Evolutionary conservation across 805 yeast species (phyloP).

Genomic region (Candida tammaniensis): DNA sequence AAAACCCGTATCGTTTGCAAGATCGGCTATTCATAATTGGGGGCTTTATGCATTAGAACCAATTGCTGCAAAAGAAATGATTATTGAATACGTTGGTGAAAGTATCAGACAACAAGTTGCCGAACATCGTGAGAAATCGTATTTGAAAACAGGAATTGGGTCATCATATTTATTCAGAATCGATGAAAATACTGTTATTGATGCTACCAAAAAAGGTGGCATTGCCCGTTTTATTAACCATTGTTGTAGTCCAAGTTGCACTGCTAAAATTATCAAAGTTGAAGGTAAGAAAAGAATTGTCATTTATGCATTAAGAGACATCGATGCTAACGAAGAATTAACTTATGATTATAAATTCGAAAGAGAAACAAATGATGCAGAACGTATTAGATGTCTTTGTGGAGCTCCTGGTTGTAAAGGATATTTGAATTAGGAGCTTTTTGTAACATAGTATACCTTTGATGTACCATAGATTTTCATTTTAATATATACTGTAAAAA

Average conservation of each 20-base stretch:
- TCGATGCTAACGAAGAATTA: conserved; percentile 84
- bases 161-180: conserved; percentile 90
- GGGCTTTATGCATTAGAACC: conserved; percentile 95
- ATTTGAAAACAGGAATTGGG: conserved; percentile 88
- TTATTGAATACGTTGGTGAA: conserved; percentile 97
- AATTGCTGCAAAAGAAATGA: conserved; percentile 95
- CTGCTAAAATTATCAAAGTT: conserved; percentile 92
- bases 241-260: conserved; percentile 96
- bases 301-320: conserved; percentile 86
- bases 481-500: too few relatives aligned
- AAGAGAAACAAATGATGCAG: conserved; percentile 83
- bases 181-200: conserved; percentile 92
- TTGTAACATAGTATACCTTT: too few relatives aligned
- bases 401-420: conserved; percentile 97
- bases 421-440: conserved; percentile 72
- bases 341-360: conserved; percentile 97
- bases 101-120: conserved; percentile 91
- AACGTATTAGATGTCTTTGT: conserved; percentile 86
- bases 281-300: conserved; percentile 94
- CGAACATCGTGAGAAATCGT: conserved; percentile 83
- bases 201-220: conserved; percentile 96
- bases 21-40: conserved; percentile 98
- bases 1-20: conserved; percentile 93
- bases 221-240: conserved; percentile 96
- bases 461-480: too few relatives aligned